Base-by-base conservation (phyloP, 768 basidiomycete species). In the Pleurotus salmoneostramineus region DNA sequence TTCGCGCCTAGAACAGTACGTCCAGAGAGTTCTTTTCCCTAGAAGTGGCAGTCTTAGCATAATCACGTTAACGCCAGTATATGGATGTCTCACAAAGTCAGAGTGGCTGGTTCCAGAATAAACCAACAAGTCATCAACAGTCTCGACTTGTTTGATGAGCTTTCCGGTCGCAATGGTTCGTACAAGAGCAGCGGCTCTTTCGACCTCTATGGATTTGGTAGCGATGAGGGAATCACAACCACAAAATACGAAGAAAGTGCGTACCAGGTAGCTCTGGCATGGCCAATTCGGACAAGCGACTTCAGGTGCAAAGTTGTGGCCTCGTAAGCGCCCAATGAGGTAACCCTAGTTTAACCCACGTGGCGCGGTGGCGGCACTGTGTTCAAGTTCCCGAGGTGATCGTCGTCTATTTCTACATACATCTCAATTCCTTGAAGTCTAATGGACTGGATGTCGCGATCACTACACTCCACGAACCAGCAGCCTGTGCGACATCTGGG, bases 101-200 rank as follows among this genome's bases (percentile, higher is more conserved):
- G 69, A 65, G 61, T 85, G 79, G 14, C 81, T 73, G n/a, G 69
- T 70, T 5, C 82, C 84, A 8, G 79, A 72, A 62, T 81, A 91
- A 8, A 90, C 87, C 46, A 89, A 80, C 1, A 69, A 68, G 66
- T 91, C 89, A 62, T 85, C 78, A 15, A 64, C 69, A 0, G 85
- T 79, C 45, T 87, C 81, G 0, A 89, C 87, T 33, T 71, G 70
- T 52, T 72, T 69, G 36, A 92, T 84, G 33, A 61, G 67, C 65
- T 82, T 84, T 6, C 81, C 83, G 10, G 68, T 67, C 11, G 80
- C 84, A n/a, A 83, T 62, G 2, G 74, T 68, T 50, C 76, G 74
- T 34, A 91, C 67, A 42, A 89, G 73, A 50, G 74, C 74, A 1
- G 80, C 81, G 4, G 90, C 88, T 32, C 83, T 72, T 68, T 91